A percentile compares a stretch with the other conserved stretches of the same genome.
Conservation (phyloP, 768 basidiomycete species). For the Clitopilus passeckerianus region DNA sequence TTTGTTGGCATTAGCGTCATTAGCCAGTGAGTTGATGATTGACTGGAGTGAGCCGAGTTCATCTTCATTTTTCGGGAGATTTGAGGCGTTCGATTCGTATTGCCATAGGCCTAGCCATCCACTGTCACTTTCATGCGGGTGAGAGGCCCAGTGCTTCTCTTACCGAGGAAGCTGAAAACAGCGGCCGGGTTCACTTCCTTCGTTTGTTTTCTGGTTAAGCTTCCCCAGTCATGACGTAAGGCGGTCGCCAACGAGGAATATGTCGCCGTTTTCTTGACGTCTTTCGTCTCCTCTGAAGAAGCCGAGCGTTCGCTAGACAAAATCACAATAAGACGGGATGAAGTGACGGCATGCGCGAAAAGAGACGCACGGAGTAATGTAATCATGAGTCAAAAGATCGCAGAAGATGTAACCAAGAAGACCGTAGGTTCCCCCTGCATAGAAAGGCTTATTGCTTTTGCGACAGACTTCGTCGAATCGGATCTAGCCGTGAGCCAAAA, state of each 20-base stretch:
- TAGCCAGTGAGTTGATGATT: slow-evolving; percentile 60
- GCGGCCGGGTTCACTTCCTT: slow-evolving; percentile 79
- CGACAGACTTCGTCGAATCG: slow-evolving; percentile 79
- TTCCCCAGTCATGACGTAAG: slow-evolving; percentile 63
- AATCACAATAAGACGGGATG: slow-evolving; percentile 7
- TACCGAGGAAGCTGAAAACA: slow-evolving; percentile 72
- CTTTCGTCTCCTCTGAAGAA: slow-evolving; percentile 53
- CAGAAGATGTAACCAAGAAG: slow-evolving; percentile 92
- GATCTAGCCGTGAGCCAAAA: slow-evolving; percentile 41
- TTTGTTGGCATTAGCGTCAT: slow-evolving; percentile 63
- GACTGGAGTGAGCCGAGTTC: slow-evolving; percentile 52
- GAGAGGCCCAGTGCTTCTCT: background rate
- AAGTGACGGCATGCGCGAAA: slow-evolving; percentile 2
- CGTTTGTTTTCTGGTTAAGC: slow-evolving; percentile 67
- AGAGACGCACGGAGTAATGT: slow-evolving; percentile 70
- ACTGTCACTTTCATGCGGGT: background rate
- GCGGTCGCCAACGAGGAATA: slow-evolving; percentile 64
- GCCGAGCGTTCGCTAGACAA: slow-evolving; percentile 56
- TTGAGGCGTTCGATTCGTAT: slow-evolving; percentile 60
- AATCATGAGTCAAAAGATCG: slow-evolving; percentile 84
- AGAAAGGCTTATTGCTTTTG: slow-evolving; percentile 71
- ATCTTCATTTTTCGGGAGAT: slow-evolving; percentile 47
- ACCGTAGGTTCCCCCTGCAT: slow-evolving; percentile 90
- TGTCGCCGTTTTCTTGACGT: slow-evolving; percentile 50
- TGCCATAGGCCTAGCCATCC: slow-evolving; percentile 69